A percentile compares a stretch with the other conserved stretches of the same genome.
phyloP scores from a whole-genome alignment of 2,329 filamentous ascomycete species.

The Emmonsiellopsis sp. region DNA sequence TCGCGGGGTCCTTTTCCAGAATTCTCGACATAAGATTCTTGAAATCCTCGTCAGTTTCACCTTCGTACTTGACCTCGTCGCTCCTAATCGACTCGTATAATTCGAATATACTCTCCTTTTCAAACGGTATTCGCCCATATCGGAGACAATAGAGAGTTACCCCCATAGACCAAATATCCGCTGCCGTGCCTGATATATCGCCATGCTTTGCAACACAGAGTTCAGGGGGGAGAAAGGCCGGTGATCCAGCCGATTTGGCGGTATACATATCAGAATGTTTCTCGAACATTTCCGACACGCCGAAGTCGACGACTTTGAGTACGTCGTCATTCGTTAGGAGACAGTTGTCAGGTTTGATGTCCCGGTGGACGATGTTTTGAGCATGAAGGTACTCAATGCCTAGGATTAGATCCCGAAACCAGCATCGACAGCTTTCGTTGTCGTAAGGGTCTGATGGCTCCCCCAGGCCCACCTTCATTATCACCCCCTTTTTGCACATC shows the following conservation, averaged over 20 bases:
- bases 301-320: constrained; percentile 96
- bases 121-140: constrained; percentile 83
- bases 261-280: constrained; percentile 82
- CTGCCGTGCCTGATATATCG: constrained; percentile 77
- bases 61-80: constrained; percentile 55
- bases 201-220: constrained; percentile 80
- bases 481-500: constrained; percentile 96
- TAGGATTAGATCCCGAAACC: constrained; percentile 90
- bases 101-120: constrained; percentile 67
- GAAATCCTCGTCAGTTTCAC: constrained; percentile 59
- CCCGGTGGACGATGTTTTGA: constrained; percentile 88
- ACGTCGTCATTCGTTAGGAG: constrained; percentile 82
- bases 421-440: constrained; percentile 72
- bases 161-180: constrained; percentile 98
- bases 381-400: constrained; percentile 94
- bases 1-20: constrained; percentile 75
- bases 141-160: constrained; percentile 87
- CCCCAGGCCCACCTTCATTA: constrained; percentile 91
- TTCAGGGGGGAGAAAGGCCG: constrained; percentile 89
- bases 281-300: constrained; percentile 98
- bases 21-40: constrained; percentile 63
- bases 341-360: constrained; percentile 97
- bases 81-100: constrained; percentile 81
- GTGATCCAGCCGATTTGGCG: constrained; percentile 86
- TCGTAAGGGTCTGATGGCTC: constrained; percentile 74